Percentiles rank a stretch among this genome's conserved stretches.
Evolutionary conservation across 2,329 filamentous ascomycete species (phyloP).

Genomic region (Colletotrichum liaoningense): DNA sequence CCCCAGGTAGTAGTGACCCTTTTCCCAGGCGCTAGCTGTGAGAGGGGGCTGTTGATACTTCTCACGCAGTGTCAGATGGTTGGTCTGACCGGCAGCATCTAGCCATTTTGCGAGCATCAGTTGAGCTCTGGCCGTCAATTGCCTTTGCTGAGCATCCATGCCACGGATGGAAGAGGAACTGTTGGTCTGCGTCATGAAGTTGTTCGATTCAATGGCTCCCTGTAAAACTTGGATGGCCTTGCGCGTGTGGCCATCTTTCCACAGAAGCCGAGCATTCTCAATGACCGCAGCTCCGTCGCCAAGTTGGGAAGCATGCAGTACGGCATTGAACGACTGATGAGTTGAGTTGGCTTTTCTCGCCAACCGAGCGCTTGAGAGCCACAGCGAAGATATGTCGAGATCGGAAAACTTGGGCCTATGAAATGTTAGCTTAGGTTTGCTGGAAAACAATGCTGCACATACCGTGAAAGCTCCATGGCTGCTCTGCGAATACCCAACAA

Average conservation of each 20-base stretch:
- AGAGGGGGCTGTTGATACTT: slow-evolving; percentile 88
- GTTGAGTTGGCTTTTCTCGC: slow-evolving; percentile 87
- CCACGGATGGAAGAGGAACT: slow-evolving; percentile 52
- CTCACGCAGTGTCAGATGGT: slow-evolving; percentile 80
- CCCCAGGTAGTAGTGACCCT: slow-evolving; percentile 96
- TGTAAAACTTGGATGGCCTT: slow-evolving; percentile 95
- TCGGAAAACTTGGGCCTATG: slow-evolving; percentile 70
- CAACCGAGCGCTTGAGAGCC: slow-evolving; percentile 86
- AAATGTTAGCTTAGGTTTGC: neutral
- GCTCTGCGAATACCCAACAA: slow-evolving; percentile 87
- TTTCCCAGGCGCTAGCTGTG: slow-evolving; percentile 83
- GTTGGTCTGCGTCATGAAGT: slow-evolving; percentile 70
- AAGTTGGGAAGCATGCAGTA: slow-evolving; percentile 86
- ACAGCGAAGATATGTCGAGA: slow-evolving; percentile 82
- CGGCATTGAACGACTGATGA: slow-evolving; percentile 92
- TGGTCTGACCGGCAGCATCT: slow-evolving; percentile 92
- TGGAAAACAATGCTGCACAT: slow-evolving; percentile 42
- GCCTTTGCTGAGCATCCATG: slow-evolving; percentile 62
- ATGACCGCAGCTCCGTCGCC: slow-evolving; percentile 91
- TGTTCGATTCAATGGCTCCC: slow-evolving; percentile 83
- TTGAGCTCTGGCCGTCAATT: slow-evolving; percentile 81
- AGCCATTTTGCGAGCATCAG: slow-evolving; percentile 96
- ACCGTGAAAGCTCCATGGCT: slow-evolving; percentile 83
- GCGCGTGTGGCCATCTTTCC: slow-evolving; percentile 92
- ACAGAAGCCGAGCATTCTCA: slow-evolving; percentile 91